Evolutionary conservation across 2,329 filamentous ascomycete species (phyloP), one percentile per base, ranked within the genome.

Genomic region (Neurospora sp.): DNA sequence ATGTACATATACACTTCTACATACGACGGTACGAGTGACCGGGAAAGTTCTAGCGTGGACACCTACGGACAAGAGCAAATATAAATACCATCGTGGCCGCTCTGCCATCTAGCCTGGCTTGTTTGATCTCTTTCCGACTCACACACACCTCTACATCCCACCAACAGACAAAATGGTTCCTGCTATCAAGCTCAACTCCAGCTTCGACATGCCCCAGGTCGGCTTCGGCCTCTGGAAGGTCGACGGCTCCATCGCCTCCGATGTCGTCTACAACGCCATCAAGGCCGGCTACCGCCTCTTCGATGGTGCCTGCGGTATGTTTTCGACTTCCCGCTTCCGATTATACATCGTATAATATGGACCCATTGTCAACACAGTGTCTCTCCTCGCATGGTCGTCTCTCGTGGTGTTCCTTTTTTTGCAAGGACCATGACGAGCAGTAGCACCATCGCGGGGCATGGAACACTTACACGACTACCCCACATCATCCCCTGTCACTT

Each of bases 171-270:
- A 69, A 73, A 77, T 76, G 75, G 79, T 81, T 76, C 79, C 83
- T 69, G 86, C 81, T 71, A 82, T 89, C 79, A 89, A 88, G 82
- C 86, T 90, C 72, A 89, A 82, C 81, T 88, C 83, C 80, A 88
- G 88, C 80, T 78, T 86, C 75, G 84, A 91, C 76, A 92, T 92
- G 90, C 90, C 90, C 77, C 87, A 90, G 79, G 89, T 92, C 74
- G 90, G 90, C 80, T 92, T 92, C 78, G 90, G 90, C 71, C 86
- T 95, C 74, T 96, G 92, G 92, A 96, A 96, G 83, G 91, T 96
- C 74, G 88, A 88, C 79, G 91, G 91, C 74, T 86, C 87, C 69
- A 89, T 87, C 69, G 89, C 87, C 77, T 88, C 92, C 76, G 91
- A 95, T 76, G 88, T 87, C 71, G 89, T 95, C 75, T 95, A 95